Conservation (phyloP, 768 basidiomycete species). For the Grammothele lineata region DNA sequence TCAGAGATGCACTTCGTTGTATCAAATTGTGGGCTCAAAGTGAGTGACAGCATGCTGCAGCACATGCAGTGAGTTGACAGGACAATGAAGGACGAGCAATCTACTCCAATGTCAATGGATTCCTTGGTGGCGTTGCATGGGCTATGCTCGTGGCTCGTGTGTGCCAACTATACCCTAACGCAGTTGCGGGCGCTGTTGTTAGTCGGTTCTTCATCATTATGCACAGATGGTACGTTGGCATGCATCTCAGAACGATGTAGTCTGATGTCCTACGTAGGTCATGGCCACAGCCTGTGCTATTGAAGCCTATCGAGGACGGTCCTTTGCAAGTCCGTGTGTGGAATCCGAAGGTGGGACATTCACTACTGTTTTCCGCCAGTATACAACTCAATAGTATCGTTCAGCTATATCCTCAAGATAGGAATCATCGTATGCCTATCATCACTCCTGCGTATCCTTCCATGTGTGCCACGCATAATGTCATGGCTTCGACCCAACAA, state of each 20-base stretch:
- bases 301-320: constrained; percentile 96
- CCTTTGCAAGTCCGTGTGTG: constrained; percentile 91
- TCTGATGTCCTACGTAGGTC: constrained; percentile 51
- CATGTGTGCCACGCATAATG: constrained; percentile 99
- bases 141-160: constrained; percentile 96
- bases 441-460: constrained; percentile 99
- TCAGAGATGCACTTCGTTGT: constrained; percentile 89
- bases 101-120: constrained; percentile 97
- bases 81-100: constrained; percentile 75
- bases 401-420: constrained; percentile 86
- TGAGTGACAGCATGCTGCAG: constrained; percentile 32
- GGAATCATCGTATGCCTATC: constrained; percentile 96
- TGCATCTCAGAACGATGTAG: too few relatives aligned
- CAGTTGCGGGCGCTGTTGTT: constrained; percentile 90
- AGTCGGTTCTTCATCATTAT: constrained; percentile 98
- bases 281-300: constrained; percentile 95
- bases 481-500: constrained; percentile 90
- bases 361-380: background rate
- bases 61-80: background rate
- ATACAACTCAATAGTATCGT: background rate
- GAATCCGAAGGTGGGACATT: constrained; percentile 83
- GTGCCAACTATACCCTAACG: constrained; percentile 97
- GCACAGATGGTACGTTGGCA: constrained; percentile 77
- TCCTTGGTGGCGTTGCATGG: constrained; percentile 98
- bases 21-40: constrained; percentile 98